phyloP scores from a whole-genome alignment of 2,329 filamentous ascomycete species.

The Aspergillus ochraceoroseus region DNA sequence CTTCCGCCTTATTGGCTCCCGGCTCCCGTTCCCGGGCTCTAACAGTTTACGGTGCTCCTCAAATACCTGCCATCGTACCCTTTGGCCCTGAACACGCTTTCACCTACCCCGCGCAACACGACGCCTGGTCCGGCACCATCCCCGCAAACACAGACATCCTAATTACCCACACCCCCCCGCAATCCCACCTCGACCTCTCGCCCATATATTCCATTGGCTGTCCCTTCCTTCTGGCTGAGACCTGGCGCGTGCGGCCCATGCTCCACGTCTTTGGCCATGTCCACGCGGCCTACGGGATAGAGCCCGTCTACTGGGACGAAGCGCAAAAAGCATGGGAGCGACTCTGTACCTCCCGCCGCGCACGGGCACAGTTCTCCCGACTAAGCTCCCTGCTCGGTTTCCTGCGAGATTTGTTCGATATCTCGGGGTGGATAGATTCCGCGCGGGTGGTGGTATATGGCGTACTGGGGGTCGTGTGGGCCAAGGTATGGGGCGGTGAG shows the following conservation, averaged over 20 bases:
- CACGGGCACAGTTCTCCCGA: constrained; percentile 24
- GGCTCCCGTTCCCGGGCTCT: constrained; percentile 53
- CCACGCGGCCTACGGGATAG: constrained; percentile 67
- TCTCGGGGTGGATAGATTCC: constrained; percentile 46
- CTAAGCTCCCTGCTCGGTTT: constrained; percentile 27
- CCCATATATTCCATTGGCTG: constrained; percentile 63
- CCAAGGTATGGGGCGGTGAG: constrained; percentile 54
- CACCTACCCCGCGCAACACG: constrained; percentile 61
- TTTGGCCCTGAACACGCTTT: constrained; percentile 70
- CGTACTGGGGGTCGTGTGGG: constrained; percentile 55
- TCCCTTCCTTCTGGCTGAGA: constrained; percentile 62
- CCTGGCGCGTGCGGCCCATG: constrained; percentile 67
- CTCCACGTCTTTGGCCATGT: constrained; percentile 84
- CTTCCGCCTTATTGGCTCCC: constrained; percentile 50
- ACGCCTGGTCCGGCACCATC: constrained; percentile 69
- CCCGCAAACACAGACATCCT: constrained; percentile 71
- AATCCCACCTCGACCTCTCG: constrained; percentile 59
- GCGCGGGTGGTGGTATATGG: constrained; percentile 51
- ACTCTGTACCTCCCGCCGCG: constrained; percentile 46
- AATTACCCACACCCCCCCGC: constrained; percentile 74
- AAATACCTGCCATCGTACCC: constrained; percentile 63
- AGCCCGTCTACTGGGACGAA: constrained; percentile 69
- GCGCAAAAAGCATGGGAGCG: constrained; percentile 67
- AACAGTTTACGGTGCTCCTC: constrained; percentile 73
- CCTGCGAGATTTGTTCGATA: constrained; percentile 36